Evolutionary conservation across 1,284 basidiomycete genomes (phyloP).

Genomic region (Inonotus obliquus): DNA sequence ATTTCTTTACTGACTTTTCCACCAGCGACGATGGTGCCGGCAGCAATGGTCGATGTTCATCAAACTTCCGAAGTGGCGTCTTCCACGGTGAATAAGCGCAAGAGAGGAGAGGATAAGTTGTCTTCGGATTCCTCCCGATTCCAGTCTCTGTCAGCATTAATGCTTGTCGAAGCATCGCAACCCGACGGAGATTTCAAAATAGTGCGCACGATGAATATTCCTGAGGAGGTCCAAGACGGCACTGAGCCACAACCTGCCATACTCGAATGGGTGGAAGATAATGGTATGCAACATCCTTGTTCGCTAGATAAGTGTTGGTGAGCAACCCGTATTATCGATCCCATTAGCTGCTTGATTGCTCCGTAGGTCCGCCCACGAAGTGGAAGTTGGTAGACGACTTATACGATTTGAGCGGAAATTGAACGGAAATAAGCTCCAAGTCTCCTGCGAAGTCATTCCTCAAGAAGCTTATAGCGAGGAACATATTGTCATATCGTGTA

Average conservation of each 20-base stretch:
- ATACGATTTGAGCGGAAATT: constrained; percentile 64
- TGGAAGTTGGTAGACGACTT: constrained; percentile 58
- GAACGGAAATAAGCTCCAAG: constrained; percentile 54
- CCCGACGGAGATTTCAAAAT: constrained; percentile 2
- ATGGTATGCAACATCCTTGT: constrained; percentile 20
- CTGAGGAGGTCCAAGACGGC: background rate
- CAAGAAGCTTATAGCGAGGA: constrained; percentile 52
- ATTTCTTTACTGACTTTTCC: background rate
- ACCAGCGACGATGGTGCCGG: constrained; percentile 6
- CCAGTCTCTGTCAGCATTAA: background rate
- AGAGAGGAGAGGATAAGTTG: constrained; percentile 5
- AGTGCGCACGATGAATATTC: constrained; percentile 5
- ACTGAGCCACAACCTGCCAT: constrained; percentile 2
- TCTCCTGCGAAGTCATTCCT: constrained; percentile 57
- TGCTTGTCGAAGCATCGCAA: background rate
- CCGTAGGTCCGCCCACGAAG: constrained; percentile 50
- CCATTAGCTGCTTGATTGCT: constrained; percentile 37
- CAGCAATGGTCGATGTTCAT: constrained; percentile 8
- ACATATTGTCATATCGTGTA: constrained; percentile 81
- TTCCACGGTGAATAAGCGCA: constrained; percentile 7
- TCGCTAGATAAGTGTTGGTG: constrained; percentile 13
- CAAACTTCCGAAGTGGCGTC: background rate
- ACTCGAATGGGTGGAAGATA: constrained; percentile 12
- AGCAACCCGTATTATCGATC: background rate
- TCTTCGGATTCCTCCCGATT: background rate